Percentiles rank a stretch among this genome's conserved stretches.
Conservation (phyloP, 2,329 filamentous ascomycete species). For the Botrytis deweyae region DNA sequence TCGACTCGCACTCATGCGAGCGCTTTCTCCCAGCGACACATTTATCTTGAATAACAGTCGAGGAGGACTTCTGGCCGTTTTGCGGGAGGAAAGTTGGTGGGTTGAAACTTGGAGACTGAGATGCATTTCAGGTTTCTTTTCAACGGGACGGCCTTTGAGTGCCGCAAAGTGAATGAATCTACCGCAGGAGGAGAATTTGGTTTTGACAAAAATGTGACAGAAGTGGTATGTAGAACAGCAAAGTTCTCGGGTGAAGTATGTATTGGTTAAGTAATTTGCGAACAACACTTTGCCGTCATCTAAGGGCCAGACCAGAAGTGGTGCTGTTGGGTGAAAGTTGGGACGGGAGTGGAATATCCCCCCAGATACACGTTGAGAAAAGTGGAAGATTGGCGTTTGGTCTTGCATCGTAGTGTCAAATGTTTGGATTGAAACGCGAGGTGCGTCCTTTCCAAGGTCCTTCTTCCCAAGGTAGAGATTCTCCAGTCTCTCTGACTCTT, state of each 20-base stretch:
- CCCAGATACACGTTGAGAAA: background rate
- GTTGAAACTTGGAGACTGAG: slow-evolving; percentile 8
- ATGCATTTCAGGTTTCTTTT: slow-evolving; percentile 1
- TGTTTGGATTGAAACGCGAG: slow-evolving; percentile 3
- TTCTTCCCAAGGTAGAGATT: background rate
- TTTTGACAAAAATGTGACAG: slow-evolving; percentile 14
- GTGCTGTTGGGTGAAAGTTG: background rate
- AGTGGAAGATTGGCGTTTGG: background rate
- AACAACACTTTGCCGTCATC: background rate
- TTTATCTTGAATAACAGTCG: slow-evolving; percentile 1
- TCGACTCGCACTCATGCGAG: background rate
- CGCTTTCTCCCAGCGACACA: background rate
- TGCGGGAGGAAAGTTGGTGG: background rate
- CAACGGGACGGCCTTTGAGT: background rate
- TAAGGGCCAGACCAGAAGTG: slow-evolving; percentile 12
- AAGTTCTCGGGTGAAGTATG: slow-evolving; percentile 10
- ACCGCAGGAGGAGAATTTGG: slow-evolving; percentile 5
- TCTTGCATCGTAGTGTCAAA: background rate
- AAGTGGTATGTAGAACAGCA: slow-evolving; percentile 3
- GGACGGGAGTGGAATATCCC: slow-evolving; percentile 9
- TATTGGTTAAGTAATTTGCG: slow-evolving; percentile 8
- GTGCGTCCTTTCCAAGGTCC: background rate
- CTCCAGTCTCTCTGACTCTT: slow-evolving; percentile 3
- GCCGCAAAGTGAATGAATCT: slow-evolving; percentile 5
- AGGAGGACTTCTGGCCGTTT: slow-evolving; percentile 7